Percentiles rank a stretch among this genome's conserved stretches.
These are phyloP conservation scores for Trichoderma brevicompactum DNA, from an alignment of 2,329 filamentous ascomycete species.

Conservation along the genomic window DNA sequence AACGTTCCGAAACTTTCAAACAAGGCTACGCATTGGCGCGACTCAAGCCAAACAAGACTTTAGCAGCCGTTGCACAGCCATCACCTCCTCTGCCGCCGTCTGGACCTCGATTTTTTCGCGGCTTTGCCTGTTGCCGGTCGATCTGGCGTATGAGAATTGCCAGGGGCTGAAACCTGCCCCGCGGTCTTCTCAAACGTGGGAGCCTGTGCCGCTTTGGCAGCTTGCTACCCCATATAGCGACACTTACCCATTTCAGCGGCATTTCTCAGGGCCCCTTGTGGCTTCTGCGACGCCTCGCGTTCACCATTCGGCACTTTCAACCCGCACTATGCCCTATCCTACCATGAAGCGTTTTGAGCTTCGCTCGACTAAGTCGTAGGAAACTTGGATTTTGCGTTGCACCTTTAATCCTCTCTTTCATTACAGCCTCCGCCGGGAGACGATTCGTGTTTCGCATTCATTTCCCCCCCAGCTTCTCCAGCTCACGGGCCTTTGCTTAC, in stretches of 20 bases:
- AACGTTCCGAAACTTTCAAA: slow-evolving; percentile 6
- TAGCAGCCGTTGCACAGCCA: background rate
- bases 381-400: background rate
- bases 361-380: background rate
- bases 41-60: slow-evolving; percentile 13
- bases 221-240: background rate
- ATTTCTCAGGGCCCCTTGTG: background rate
- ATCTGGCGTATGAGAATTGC: slow-evolving; percentile 34
- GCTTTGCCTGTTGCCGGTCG: slow-evolving; percentile 30
- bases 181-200: slow-evolving; percentile 13
- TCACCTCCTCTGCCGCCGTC: background rate
- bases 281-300: slow-evolving; percentile 24
- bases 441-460: slow-evolving; percentile 16
- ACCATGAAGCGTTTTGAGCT: background rate
- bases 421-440: background rate
- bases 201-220: background rate
- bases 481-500: background rate
- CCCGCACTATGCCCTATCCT: background rate
- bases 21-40: slow-evolving; percentile 16
- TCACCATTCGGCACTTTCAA: background rate
- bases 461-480: background rate
- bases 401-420: background rate
- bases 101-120: slow-evolving; percentile 2
- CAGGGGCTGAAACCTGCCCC: slow-evolving; percentile 23
- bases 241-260: background rate